phyloP scores from a whole-genome alignment of 768 basidiomycete species.

The Gelatoporia subvermispora region DNA sequence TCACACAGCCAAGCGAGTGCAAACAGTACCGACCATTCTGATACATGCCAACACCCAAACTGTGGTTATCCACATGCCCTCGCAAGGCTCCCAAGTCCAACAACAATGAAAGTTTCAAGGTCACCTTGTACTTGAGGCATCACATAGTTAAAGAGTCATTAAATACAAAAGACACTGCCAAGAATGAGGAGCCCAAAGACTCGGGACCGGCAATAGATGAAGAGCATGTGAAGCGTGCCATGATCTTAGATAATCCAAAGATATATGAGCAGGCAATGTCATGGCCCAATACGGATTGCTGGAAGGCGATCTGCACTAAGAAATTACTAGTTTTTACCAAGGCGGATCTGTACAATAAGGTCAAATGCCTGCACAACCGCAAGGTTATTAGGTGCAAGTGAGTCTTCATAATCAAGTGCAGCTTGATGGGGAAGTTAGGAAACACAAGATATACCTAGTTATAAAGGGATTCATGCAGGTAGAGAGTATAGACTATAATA shows the following conservation, averaged over 20 bases:
- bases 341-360: slow-evolving; percentile 3
- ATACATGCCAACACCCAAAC: too few relatives aligned
- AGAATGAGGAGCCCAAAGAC: too few relatives aligned
- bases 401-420: slow-evolving; percentile 30
- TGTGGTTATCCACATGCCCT: neutral
- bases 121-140: too few relatives aligned
- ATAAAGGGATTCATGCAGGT: slow-evolving; percentile 29
- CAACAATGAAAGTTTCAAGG: slow-evolving; percentile 26
- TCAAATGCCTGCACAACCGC: slow-evolving; percentile 13
- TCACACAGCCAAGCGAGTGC: too few relatives aligned
- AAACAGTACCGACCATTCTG: too few relatives aligned
- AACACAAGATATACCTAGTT: slow-evolving; percentile 27
- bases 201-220: too few relatives aligned
- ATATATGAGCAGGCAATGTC: slow-evolving; percentile 20
- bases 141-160: too few relatives aligned
- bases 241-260: slow-evolving; percentile 5
- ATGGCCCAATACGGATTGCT: slow-evolving; percentile 13
- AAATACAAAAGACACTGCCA: too few relatives aligned
- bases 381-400: slow-evolving; percentile 25
- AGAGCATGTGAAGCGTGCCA: too few relatives aligned
- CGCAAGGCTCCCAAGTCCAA: neutral
- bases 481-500: slow-evolving; percentile 29
- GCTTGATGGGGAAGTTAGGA: slow-evolving; percentile 21
- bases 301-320: slow-evolving; percentile 6
- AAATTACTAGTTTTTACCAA: slow-evolving; percentile 6